Conservation (phyloP, 371 early-diverging fungal genomes). For the Saksenaea vasiformis region DNA sequence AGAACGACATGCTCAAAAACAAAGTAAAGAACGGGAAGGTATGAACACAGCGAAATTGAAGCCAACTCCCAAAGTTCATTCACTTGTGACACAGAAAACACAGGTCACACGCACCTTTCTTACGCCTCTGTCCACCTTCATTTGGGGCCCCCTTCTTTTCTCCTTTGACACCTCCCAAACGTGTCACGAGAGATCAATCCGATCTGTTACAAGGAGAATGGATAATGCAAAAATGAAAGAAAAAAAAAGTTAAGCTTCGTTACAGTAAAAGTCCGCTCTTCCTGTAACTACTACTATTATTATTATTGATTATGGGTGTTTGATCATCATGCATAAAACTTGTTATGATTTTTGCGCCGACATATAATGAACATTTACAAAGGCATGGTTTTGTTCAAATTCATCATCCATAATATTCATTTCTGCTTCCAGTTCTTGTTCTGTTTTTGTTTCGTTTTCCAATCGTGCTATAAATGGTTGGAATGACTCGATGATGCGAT, state of each 20-base stretch:
- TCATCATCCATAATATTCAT: neutral
- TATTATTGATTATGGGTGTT: too few relatives aligned
- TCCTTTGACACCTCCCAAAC: neutral
- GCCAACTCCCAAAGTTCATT: neutral
- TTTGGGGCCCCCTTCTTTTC: neutral
- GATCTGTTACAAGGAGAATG: too few relatives aligned
- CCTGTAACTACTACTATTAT: neutral
- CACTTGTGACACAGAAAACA: neutral
- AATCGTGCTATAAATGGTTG: neutral
- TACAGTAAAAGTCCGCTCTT: too few relatives aligned
- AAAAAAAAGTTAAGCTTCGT: too few relatives aligned
- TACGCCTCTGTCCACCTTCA: too few relatives aligned
- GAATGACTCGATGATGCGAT: neutral
- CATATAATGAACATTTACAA: slow-evolving; percentile 1
- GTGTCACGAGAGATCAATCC: neutral
- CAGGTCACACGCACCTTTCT: too few relatives aligned
- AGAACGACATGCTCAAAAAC: slow-evolving; percentile 44
- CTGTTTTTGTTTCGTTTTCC: neutral
- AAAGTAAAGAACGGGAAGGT: neutral
- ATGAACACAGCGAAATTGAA: neutral
- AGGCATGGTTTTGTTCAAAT: slow-evolving; percentile 1
- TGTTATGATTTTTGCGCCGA: neutral
- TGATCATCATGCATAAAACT: neutral
- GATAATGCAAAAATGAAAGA: too few relatives aligned
- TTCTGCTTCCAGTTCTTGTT: neutral